Evolutionary conservation across 495 filamentous ascomycete genomes (phyloP).

Genomic region (Daldinia decipiens): DNA sequence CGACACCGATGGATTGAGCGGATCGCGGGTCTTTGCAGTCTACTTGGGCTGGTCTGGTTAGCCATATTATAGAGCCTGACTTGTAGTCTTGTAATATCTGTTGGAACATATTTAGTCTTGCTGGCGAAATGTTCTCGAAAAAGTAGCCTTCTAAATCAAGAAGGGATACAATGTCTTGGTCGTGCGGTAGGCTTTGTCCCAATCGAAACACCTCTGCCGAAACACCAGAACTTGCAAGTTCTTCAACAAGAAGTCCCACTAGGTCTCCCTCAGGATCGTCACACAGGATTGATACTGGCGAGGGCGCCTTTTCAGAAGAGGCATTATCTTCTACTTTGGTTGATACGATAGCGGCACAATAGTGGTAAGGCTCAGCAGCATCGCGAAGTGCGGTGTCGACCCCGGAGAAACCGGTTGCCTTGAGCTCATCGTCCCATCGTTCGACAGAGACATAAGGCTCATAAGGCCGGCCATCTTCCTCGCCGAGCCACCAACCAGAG

Average conservation of each 20-base stretch:
- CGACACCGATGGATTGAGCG: constrained; percentile 1
- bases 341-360: not conserved
- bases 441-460: not conserved
- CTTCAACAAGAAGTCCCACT: not conserved
- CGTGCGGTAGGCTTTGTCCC: not conserved
- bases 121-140: not conserved
- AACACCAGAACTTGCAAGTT: not conserved
- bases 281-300: not conserved
- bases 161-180: not conserved
- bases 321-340: not conserved
- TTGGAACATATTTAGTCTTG: not conserved
- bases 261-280: not conserved
- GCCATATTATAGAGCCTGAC: not conserved
- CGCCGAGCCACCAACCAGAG: not conserved
- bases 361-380: not conserved
- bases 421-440: not conserved
- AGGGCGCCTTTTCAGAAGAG: not conserved
- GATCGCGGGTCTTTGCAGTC: not conserved
- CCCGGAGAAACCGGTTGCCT: not conserved
- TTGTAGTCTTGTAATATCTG: not conserved
- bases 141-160: not conserved
- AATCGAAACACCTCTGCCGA: not conserved
- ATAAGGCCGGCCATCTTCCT: not conserved
- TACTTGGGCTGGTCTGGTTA: not conserved
- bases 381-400: not conserved